Evolutionary conservation across 164 flowering plant genomes (phyloP).

Genomic region (Echeveria elegans): DNA sequence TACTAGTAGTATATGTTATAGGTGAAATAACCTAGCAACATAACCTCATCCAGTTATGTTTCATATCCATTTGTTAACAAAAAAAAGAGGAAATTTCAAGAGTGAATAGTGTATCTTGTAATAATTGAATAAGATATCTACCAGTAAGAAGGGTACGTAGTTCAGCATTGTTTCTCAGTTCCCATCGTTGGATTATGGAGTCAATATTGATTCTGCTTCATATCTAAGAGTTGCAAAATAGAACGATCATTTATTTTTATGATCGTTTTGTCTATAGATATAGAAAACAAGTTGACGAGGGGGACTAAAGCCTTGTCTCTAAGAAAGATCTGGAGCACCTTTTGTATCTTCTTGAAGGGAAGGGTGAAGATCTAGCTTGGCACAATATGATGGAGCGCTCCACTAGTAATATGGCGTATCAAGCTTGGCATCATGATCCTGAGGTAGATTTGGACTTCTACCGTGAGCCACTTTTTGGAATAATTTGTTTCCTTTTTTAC

Average conservation of each 20-base stretch:
- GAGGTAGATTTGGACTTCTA: slow-evolving; percentile 38
- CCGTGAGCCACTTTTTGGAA: not conserved
- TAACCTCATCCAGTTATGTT: too few species aligned
- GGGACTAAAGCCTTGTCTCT: slow-evolving; percentile 38
- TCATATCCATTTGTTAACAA: too few species aligned
- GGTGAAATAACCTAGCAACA: not conserved
- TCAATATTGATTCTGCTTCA: not conserved
- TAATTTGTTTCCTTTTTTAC: not conserved
- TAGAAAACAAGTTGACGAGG: slow-evolving; percentile 13
- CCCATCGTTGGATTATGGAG: too few species aligned
- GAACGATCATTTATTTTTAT: not conserved
- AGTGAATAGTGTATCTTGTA: not conserved
- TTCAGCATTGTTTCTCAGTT: too few species aligned
- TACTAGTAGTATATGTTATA: not conserved
- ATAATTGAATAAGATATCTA: not conserved
- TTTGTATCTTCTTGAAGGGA: slow-evolving; percentile 56
- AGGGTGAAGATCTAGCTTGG: slow-evolving; percentile 58
- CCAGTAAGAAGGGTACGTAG: too few species aligned
- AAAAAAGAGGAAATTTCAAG: not conserved
- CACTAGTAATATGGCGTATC: slow-evolving; percentile 69
- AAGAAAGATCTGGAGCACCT: slow-evolving; percentile 78
- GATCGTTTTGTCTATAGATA: slow-evolving; percentile 13
- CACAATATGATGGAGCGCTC: slow-evolving; percentile 83
- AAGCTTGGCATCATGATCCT: slow-evolving; percentile 94
- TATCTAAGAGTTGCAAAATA: not conserved